Conservation (phyloP, 768 basidiomycete species). For the Russula lepida region DNA sequence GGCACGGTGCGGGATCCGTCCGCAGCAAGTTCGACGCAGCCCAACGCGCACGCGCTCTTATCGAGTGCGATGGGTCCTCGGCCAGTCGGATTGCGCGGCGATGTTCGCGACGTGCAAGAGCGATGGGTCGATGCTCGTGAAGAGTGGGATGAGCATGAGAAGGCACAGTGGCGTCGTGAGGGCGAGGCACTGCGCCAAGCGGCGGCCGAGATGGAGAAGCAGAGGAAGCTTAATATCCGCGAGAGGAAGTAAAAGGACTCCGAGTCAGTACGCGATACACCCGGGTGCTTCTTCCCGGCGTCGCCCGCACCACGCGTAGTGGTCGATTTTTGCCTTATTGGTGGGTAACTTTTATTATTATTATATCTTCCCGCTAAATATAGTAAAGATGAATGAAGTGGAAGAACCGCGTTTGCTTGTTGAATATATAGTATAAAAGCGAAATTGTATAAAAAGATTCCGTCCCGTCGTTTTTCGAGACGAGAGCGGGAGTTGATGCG, state of each 20-base stretch:
- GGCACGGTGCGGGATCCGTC: conserved; percentile 29
- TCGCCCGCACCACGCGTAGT: not conserved
- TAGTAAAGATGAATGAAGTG: not conserved
- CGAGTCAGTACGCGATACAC: too few species aligned
- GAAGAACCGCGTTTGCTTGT: not conserved
- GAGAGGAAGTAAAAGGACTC: conserved; percentile 18
- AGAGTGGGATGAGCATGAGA: conserved; percentile 77
- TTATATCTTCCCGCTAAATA: not conserved
- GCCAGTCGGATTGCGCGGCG: conserved; percentile 40
- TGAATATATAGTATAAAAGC: not conserved
- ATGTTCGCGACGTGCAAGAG: conserved; percentile 78
- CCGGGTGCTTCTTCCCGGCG: not conserved
- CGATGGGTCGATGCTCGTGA: conserved; percentile 86
- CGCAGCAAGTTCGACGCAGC: conserved; percentile 36
- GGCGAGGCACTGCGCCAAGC: conserved; percentile 43
- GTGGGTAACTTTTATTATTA: not conserved
- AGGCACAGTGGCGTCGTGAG: conserved; percentile 65
- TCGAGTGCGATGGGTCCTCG: conserved; percentile 53
- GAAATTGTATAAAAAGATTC: not conserved
- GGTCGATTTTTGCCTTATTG: not conserved
- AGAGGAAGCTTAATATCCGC: conserved; percentile 20
- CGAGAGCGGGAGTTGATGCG: not conserved
- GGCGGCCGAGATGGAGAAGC: conserved; percentile 31
- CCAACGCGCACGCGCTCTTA: conserved; percentile 63
- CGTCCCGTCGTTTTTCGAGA: not conserved